Evolutionary conservation across 805 yeast species (phyloP).

Genomic region (Candida xiaguanensis): DNA sequence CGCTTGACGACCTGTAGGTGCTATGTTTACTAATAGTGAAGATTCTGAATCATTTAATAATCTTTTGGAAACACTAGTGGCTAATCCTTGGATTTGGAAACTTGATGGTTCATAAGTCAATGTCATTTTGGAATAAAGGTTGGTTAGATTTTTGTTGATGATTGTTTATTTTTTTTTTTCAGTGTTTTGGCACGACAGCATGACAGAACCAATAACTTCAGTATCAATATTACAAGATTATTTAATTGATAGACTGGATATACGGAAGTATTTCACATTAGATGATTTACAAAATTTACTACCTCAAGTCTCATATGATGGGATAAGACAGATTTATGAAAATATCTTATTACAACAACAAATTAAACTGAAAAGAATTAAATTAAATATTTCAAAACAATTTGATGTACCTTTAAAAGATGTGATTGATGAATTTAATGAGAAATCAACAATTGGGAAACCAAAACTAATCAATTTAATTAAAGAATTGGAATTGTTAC

Average conservation of each 20-base stretch:
- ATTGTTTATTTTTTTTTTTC: slow-evolving; percentile 1
- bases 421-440: slow-evolving; percentile 6
- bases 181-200: not conserved
- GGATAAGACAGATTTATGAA: slow-evolving; percentile 6
- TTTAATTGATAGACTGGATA: slow-evolving; percentile 14
- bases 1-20: slow-evolving; percentile 72
- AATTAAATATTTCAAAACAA: slow-evolving; percentile 13
- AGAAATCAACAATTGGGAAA: slow-evolving; percentile 7
- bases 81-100: slow-evolving; percentile 55
- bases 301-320: slow-evolving; percentile 3
- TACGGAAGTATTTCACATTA: slow-evolving; percentile 16
- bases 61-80: slow-evolving; percentile 71
- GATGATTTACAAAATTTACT: slow-evolving; percentile 16
- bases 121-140: slow-evolving; percentile 1
- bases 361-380: slow-evolving; percentile 6
- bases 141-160: too few relatives aligned
- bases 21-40: slow-evolving; percentile 61
- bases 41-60: slow-evolving; percentile 65
- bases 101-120: slow-evolving; percentile 9
- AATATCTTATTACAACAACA: slow-evolving; percentile 9
- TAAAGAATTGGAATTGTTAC: slow-evolving; percentile 4
- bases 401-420: slow-evolving; percentile 23
- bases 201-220: slow-evolving; percentile 11
- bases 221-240: slow-evolving; percentile 17
- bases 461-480: slow-evolving; percentile 2